Percentiles rank a stretch among this genome's conserved stretches.
Evolutionary conservation across 768 basidiomycete species (phyloP).

Genomic region (Sporobolomyces pararoseus): DNA sequence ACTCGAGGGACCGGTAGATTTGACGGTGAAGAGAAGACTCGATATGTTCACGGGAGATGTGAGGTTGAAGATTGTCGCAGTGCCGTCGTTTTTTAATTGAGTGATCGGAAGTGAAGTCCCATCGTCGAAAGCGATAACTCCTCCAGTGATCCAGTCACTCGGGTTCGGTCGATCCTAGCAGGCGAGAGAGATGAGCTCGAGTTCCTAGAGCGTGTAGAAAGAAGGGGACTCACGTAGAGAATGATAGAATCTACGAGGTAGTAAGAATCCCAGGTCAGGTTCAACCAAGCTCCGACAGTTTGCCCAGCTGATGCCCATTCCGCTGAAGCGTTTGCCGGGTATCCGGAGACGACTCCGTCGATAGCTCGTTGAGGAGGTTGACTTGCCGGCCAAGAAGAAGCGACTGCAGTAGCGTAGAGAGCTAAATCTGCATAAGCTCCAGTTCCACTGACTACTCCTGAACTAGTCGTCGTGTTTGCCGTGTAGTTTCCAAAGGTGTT

Average conservation of each 20-base stretch:
- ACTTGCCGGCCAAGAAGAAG: slow-evolving; percentile 8
- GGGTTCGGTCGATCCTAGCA: slow-evolving; percentile 34
- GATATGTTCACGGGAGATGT: slow-evolving; percentile 22
- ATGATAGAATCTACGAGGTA: slow-evolving; percentile 31
- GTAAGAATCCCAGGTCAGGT: slow-evolving; percentile 16
- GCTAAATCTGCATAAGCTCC: slow-evolving; percentile 23
- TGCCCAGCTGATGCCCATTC: slow-evolving; percentile 27
- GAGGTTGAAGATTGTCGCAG: slow-evolving; percentile 26
- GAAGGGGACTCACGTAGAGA: not conserved
- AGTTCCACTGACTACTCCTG: not conserved
- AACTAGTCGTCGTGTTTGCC: slow-evolving; percentile 1
- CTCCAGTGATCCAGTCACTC: slow-evolving; percentile 33
- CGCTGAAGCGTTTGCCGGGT: not conserved
- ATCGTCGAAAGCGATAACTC: slow-evolving; percentile 17
- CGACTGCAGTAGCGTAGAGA: not conserved
- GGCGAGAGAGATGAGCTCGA: too few species aligned
- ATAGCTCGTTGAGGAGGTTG: slow-evolving; percentile 33
- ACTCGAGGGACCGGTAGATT: not conserved
- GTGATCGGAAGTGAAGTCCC: slow-evolving; percentile 9
- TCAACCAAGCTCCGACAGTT: slow-evolving; percentile 19
- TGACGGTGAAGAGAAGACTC: slow-evolving; percentile 21
- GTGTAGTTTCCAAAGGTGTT: slow-evolving; percentile 5
- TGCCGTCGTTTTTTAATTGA: slow-evolving; percentile 35
- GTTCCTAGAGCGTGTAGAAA: not conserved
- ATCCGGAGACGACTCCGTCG: slow-evolving; percentile 33